Evolutionary conservation across 2,329 filamentous ascomycete genomes (phyloP).

Genomic region (Albifimbria verrucaria): DNA sequence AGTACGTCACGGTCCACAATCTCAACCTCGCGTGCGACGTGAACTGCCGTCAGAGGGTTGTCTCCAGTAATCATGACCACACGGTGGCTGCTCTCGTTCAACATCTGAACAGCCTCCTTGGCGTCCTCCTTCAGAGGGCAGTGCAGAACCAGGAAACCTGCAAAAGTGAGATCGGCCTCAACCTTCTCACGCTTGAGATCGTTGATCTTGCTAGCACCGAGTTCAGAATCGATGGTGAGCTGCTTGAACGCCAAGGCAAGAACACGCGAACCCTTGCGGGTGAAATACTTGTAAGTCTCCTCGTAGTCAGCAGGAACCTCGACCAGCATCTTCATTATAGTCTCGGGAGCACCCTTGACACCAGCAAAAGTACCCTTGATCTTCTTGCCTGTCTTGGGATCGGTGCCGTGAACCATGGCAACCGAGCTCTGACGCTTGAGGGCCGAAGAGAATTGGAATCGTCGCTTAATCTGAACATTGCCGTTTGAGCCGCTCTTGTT

Average conservation of each 20-base stretch:
- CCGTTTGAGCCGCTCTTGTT: conserved; percentile 46
- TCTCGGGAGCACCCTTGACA: conserved; percentile 97
- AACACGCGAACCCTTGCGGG: conserved; percentile 90
- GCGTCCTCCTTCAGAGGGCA: conserved; percentile 96
- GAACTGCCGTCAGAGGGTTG: conserved; percentile 92
- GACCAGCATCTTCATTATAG: conserved; percentile 89
- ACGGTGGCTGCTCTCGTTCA: conserved; percentile 97
- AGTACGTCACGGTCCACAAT: conserved; percentile 95
- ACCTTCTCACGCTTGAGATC: conserved; percentile 91
- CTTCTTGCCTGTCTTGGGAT: conserved; percentile 71
- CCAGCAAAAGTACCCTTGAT: conserved; percentile 84
- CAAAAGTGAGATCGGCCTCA: conserved; percentile 80
- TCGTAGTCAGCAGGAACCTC: conserved; percentile 84
- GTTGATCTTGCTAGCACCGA: conserved; percentile 83
- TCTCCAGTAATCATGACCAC: conserved; percentile 99
- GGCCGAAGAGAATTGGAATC: conserved; percentile 97
- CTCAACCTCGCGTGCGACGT: conserved; percentile 92
- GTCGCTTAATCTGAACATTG: conserved; percentile 88
- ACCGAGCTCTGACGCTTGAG: conserved; percentile 95
- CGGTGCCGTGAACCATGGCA: conserved; percentile 72
- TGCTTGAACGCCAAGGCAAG: conserved; percentile 93
- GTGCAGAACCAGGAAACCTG: conserved; percentile 92
- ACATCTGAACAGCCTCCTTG: conserved; percentile 88
- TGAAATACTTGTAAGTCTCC: conserved; percentile 98
- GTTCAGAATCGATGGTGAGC: conserved; percentile 74